Conservation (phyloP, 306 rosid genomes). For the Datisca glomerata region DNA sequence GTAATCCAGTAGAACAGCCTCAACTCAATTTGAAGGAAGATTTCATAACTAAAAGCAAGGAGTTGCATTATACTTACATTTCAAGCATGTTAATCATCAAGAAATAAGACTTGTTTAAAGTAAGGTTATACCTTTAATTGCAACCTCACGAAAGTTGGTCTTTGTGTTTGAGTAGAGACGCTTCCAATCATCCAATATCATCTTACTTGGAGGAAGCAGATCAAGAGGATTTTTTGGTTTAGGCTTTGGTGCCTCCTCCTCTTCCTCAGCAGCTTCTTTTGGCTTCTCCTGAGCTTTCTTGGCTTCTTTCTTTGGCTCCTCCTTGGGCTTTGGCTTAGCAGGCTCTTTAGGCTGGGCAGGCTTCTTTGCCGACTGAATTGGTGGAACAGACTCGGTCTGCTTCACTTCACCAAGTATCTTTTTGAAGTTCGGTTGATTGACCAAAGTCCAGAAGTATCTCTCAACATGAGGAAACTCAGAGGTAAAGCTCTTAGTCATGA, state of each 20-base stretch:
- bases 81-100: too few species aligned
- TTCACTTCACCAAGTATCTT: slow-evolving; percentile 60
- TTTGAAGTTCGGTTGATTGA: slow-evolving; percentile 76
- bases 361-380: slow-evolving; percentile 54
- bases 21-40: too few species aligned
- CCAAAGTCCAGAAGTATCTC: slow-evolving; percentile 91
- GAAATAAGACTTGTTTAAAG: too few species aligned
- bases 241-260: slow-evolving; percentile 84
- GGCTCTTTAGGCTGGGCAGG: slow-evolving; percentile 56
- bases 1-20: too few species aligned
- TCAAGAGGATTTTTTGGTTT: slow-evolving; percentile 82
- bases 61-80: too few species aligned
- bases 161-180: slow-evolving; percentile 86
- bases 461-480: slow-evolving; percentile 86
- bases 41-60: too few species aligned
- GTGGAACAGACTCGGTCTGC: slow-evolving; percentile 47
- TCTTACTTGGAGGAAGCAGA: slow-evolving; percentile 79
- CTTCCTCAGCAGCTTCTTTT: slow-evolving; percentile 35
- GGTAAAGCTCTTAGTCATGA: slow-evolving; percentile 56
- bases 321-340: slow-evolving; percentile 47
- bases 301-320: slow-evolving; percentile 53
- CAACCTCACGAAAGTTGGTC: slow-evolving; percentile 92
- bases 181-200: slow-evolving; percentile 91
- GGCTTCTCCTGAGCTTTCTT: slow-evolving; percentile 34
- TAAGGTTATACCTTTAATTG: slow-evolving; percentile 56